Evolutionary conservation across 2,329 filamentous ascomycete genomes (phyloP).

Genomic region (Venturia effusa): DNA sequence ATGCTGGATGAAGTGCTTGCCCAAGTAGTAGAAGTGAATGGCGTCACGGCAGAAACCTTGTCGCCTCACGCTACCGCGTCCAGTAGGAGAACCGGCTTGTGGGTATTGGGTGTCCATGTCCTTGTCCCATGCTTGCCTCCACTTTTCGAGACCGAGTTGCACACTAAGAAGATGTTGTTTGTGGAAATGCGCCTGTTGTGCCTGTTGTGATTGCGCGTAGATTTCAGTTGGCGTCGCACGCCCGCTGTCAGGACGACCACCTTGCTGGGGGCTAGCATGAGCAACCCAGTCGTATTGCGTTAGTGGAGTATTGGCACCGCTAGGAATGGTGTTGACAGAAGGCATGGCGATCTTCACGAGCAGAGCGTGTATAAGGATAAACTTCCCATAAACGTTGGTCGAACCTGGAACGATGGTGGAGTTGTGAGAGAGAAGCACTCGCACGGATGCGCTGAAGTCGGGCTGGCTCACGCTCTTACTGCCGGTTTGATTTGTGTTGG

Average conservation of each 20-base stretch:
- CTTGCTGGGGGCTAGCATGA: not conserved
- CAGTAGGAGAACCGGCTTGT: constrained; percentile 20
- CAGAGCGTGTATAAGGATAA: constrained; percentile 60
- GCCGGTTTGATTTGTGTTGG: constrained; percentile 48
- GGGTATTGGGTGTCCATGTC: constrained; percentile 61
- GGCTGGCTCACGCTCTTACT: constrained; percentile 55
- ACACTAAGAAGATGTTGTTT: not conserved
- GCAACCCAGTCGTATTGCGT: constrained; percentile 49
- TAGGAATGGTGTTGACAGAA: constrained; percentile 22
- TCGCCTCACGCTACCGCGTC: constrained; percentile 23
- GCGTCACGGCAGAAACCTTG: constrained; percentile 62
- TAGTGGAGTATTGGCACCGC: constrained; percentile 41
- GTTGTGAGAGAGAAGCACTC: constrained; percentile 47
- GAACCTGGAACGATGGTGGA: constrained; percentile 51
- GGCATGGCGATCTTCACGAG: constrained; percentile 46
- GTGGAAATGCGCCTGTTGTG: constrained; percentile 16
- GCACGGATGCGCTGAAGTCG: constrained; percentile 50
- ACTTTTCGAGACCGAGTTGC: constrained; percentile 52
- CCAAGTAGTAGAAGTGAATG: constrained; percentile 64
- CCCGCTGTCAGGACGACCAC: constrained; percentile 21
- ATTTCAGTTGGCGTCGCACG: constrained; percentile 34
- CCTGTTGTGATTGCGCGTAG: constrained; percentile 34
- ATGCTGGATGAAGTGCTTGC: constrained; percentile 40
- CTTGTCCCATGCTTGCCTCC: constrained; percentile 61
- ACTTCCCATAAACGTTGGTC: constrained; percentile 65